Percentiles rank a stretch among this genome's conserved stretches.
phyloP scores from a whole-genome alignment of 495 filamentous ascomycete species.

The Penicillium riverlandense region DNA sequence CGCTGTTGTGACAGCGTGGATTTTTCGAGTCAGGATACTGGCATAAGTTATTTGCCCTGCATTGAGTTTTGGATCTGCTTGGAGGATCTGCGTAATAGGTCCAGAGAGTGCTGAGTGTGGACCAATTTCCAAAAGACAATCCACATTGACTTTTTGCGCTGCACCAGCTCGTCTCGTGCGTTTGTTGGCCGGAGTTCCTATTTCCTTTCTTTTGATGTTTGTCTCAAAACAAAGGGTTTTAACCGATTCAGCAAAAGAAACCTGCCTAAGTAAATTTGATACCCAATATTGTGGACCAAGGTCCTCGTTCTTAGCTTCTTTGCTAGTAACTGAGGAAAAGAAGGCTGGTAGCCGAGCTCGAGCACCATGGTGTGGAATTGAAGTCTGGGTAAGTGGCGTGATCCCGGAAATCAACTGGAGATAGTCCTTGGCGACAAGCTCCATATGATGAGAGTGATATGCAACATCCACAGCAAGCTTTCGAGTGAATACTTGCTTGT shows the following conservation, averaged over 20 bases:
- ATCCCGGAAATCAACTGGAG: conserved; percentile 10
- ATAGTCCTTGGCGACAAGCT: conserved; percentile 15
- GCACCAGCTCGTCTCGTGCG: neutral
- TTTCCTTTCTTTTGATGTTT: neutral
- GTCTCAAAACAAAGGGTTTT: conserved; percentile 14
- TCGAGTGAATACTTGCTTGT: conserved; percentile 43
- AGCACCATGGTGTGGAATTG: neutral
- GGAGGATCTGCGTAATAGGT: conserved; percentile 23
- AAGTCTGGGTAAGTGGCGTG: neutral
- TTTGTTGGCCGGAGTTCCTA: neutral
- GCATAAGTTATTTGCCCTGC: conserved; percentile 13
- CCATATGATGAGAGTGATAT: conserved; percentile 63
- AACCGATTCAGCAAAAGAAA: conserved; percentile 31
- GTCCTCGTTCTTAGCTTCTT: conserved; percentile 2
- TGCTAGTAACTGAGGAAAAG: conserved; percentile 36
- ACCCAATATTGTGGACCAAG: conserved; percentile 33
- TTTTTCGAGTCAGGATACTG: conserved; percentile 14
- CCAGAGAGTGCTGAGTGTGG: conserved; percentile 39
- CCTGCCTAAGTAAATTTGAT: conserved; percentile 28
- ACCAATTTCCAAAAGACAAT: conserved; percentile 44
- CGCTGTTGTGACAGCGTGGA: conserved; percentile 13
- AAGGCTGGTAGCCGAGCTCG: conserved; percentile 2
- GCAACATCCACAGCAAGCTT: conserved; percentile 51
- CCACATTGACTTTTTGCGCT: conserved; percentile 15
- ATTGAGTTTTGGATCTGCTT: conserved; percentile 9